A percentile compares a stretch with the other conserved stretches of the same genome.
Evolutionary conservation across 2,329 filamentous ascomycete genomes (phyloP).

Genomic region (Colletotrichum magnum): DNA sequence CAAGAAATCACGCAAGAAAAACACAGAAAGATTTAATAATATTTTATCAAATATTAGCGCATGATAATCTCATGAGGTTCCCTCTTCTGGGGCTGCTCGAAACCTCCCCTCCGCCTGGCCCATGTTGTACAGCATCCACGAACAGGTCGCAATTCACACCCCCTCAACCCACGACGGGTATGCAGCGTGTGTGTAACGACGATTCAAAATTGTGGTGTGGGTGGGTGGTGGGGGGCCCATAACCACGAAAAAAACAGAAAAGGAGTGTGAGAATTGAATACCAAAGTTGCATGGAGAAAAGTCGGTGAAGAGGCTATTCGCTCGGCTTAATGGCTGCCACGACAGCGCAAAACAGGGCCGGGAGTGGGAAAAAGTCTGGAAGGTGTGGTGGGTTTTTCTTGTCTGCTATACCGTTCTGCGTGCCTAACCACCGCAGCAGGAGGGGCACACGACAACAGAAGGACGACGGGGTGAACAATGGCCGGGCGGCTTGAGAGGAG

Average conservation of each 20-base stretch:
- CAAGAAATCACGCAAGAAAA: background rate
- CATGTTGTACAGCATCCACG: background rate
- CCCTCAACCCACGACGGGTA: constrained; percentile 10
- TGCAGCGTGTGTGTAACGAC: background rate
- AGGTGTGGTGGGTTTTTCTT: constrained; percentile 3
- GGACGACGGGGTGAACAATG: constrained; percentile 11
- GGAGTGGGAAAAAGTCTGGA: background rate
- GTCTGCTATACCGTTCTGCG: no score
- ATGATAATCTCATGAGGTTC: background rate
- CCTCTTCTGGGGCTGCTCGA: constrained; percentile 13
- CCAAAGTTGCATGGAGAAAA: constrained; percentile 33
- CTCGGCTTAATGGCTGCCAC: constrained; percentile 36
- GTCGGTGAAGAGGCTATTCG: constrained; percentile 37
- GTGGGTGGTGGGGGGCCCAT: background rate
- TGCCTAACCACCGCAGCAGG: background rate
- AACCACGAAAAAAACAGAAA: background rate
- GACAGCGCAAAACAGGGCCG: constrained; percentile 24
- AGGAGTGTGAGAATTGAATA: background rate
- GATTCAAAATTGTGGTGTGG: background rate
- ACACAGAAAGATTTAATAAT: background rate
- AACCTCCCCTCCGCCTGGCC: background rate
- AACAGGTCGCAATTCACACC: constrained; percentile 3
- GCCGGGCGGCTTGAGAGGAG: background rate
- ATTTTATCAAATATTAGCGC: constrained; percentile 14
- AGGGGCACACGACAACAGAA: constrained; percentile 7